Percentiles rank a stretch among this genome's conserved stretches.
Evolutionary conservation across 495 filamentous ascomycete genomes (phyloP).

Genomic region (Trichoderma erinaceum): DNA sequence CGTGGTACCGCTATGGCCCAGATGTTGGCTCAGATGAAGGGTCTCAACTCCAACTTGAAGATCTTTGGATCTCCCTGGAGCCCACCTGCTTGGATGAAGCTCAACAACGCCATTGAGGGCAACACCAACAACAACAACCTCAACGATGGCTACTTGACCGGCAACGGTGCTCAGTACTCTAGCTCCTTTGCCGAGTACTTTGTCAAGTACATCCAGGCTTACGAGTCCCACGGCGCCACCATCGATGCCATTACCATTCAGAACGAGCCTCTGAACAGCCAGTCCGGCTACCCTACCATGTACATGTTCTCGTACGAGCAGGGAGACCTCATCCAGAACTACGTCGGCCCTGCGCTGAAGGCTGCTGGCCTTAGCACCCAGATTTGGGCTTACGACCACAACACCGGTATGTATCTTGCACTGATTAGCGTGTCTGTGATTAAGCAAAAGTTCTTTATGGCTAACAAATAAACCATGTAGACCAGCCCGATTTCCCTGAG

Average conservation of each 20-base stretch:
- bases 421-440: background rate
- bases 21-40: constrained; percentile 37
- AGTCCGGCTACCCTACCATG: constrained; percentile 50
- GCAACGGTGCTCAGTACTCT: constrained; percentile 16
- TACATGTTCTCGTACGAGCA: constrained; percentile 47
- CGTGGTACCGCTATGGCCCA: constrained; percentile 49
- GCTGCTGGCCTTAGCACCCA: constrained; percentile 37
- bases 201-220: constrained; percentile 52
- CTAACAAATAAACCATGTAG: constrained; percentile 14
- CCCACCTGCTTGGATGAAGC: constrained; percentile 54
- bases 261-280: constrained; percentile 52
- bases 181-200: constrained; percentile 48
- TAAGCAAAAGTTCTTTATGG: background rate
- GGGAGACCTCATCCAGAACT: constrained; percentile 41
- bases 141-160: constrained; percentile 38
- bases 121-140: constrained; percentile 36
- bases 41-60: constrained; percentile 29
- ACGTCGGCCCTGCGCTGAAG: constrained; percentile 42
- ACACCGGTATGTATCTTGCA: constrained; percentile 37
- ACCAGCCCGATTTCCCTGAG: constrained; percentile 41
- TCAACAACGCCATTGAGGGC: constrained; percentile 41
- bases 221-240: constrained; percentile 32
- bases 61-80: constrained; percentile 50
- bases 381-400: constrained; percentile 54
- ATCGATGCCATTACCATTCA: constrained; percentile 52